Base-by-base conservation (phyloP, 1,139 yeast genomes). In the Yamadazyma taylorii region DNA sequence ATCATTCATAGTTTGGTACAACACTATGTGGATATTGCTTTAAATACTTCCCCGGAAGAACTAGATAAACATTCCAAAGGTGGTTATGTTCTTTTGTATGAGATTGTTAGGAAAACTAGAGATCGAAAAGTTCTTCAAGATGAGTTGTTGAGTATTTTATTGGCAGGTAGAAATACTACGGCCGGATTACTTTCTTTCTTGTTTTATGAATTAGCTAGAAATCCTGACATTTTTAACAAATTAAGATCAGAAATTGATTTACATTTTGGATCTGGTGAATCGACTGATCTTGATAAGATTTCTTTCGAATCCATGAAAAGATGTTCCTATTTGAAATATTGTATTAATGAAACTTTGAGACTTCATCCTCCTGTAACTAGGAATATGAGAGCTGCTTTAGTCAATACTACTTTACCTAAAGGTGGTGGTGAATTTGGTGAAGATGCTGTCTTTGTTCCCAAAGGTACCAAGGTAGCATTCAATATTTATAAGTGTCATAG, bases 101-200 rank as follows among this genome's bases (percentile, higher is more conserved):
- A 71, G 41, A 56, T 74, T 40, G 69, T 63, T 19, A 67, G 70
- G 48, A 69, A 69, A 42, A 71, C 79, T 1, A 59, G 67, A 31
- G 69, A 74, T 48, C 74, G 73, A 6, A 53, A 47, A 22, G 56
- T 63, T n/a, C 58, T 75, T 45, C 67, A 75, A 25, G 77, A 73
- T 46, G 78, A 74, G 49, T 60, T 71, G 25, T 53, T 74, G 45
- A 71, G 73, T 48, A 66, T 75, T 40, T 55, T 75, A 42, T 54
- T 74, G 13, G 79, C 79, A 10, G 79, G 78, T 8, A 61, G 79
- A 47, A 77, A 73, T 49, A 75, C 81, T 31, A 75, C 81, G 3
- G 78, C 80, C 2, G 65, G 73, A 3, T 55, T 73, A 24, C 61
- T 75, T 34, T 64, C 75, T 3, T 75, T 69, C 51, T 46, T 61